Evolutionary conservation across 345 rosid species (phyloP).

Genomic region (Physaria fendleri): DNA sequence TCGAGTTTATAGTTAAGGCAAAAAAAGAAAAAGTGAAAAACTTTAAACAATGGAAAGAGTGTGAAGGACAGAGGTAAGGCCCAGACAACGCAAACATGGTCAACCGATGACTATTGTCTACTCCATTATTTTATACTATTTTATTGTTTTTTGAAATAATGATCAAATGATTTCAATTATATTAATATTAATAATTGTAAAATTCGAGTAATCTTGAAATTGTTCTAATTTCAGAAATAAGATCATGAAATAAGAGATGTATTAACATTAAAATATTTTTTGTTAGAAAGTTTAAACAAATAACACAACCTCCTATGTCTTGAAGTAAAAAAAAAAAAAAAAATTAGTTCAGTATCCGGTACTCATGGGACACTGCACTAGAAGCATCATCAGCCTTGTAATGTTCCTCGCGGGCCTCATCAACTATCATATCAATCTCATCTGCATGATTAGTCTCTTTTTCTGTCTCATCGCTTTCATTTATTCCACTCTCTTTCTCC

Average conservation of each 20-base stretch:
- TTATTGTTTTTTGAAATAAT: neutral
- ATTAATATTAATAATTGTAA: slow-evolving; percentile 12
- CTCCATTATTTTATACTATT: neutral
- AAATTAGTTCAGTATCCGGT: slow-evolving; percentile 25
- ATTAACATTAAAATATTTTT: neutral
- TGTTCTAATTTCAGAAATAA: neutral
- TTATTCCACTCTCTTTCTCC: no score
- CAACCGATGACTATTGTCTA: slow-evolving; percentile 24
- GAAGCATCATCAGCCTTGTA: slow-evolving; percentile 96
- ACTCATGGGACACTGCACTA: slow-evolving; percentile 86
- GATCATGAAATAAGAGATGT: neutral
- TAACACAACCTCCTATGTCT: neutral
- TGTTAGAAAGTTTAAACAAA: neutral
- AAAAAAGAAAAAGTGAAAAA: neutral
- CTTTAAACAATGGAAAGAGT: slow-evolving; percentile 25
- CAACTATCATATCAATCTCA: no score
- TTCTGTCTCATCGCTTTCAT: no score
- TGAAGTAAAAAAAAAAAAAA: neutral
- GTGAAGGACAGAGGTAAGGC: slow-evolving; percentile 25
- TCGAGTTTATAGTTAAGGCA: slow-evolving; percentile 1
- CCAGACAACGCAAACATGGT: slow-evolving; percentile 29
- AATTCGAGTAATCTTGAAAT: neutral
- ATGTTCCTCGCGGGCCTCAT: no score
- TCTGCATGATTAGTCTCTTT: no score
- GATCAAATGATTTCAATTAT: neutral